These are phyloP conservation scores for Nemania abortiva DNA, from an alignment of 2,329 filamentous ascomycete genomes.

Conservation along the genomic window DNA sequence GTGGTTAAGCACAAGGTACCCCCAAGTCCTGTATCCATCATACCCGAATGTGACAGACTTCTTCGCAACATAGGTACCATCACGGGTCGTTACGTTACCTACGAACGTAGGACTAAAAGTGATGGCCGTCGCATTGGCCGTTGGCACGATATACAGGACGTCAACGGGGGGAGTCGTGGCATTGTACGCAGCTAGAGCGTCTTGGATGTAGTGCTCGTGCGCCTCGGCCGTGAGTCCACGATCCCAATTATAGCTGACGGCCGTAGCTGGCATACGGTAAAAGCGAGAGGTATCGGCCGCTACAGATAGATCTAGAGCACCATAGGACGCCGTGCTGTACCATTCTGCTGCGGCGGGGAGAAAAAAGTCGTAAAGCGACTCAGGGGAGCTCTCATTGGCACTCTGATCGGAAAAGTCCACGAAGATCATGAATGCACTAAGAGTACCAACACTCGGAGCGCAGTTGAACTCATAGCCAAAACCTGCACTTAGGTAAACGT, in stretches of 20 bases:
- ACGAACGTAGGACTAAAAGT: constrained; percentile 48
- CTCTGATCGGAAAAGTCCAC: constrained; percentile 48
- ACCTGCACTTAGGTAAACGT: constrained; percentile 49
- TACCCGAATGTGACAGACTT: constrained; percentile 53
- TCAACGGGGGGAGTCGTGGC: constrained; percentile 40
- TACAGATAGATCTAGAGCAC: constrained; percentile 40
- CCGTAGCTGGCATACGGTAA: constrained; percentile 45
- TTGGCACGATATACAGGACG: constrained; percentile 51
- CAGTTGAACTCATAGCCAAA: constrained; percentile 50
- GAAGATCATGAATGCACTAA: constrained; percentile 54
- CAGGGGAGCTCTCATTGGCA: constrained; percentile 43
- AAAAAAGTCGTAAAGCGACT: constrained; percentile 45
- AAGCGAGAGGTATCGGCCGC: constrained; percentile 45
- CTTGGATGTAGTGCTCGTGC: constrained; percentile 49
- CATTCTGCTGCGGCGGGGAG: constrained; percentile 47
- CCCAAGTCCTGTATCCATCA: constrained; percentile 51
- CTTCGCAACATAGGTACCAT: constrained; percentile 45
- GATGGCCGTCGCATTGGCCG: constrained; percentile 44
- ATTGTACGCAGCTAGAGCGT: constrained; percentile 48
- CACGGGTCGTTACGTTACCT: constrained; percentile 43
- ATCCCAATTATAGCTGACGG: constrained; percentile 45
- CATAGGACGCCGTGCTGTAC: constrained; percentile 45
- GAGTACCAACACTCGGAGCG: constrained; percentile 50
- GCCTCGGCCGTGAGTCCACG: constrained; percentile 46
- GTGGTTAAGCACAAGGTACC: constrained; percentile 54